phyloP scores from a whole-genome alignment of 148 eudicot species.

The Chenopodium formosanum region DNA sequence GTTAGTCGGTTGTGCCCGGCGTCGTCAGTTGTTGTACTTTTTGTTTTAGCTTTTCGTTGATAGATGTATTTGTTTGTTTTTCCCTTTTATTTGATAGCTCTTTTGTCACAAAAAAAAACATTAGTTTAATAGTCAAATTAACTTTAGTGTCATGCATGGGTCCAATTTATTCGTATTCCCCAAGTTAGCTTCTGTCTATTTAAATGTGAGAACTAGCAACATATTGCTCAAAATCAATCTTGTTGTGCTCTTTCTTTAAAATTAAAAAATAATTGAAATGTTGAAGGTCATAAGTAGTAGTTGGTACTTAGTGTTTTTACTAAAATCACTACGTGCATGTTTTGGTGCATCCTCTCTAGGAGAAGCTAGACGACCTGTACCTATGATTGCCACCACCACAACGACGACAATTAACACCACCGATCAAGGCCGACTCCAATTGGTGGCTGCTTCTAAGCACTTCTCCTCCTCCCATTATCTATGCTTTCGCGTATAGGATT shows the following conservation, averaged over 20 bases:
- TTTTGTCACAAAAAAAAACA: too few relatives aligned
- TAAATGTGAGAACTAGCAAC: neutral
- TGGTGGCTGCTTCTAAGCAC: constrained; percentile 28
- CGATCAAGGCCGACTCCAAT: neutral
- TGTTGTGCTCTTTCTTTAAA: neutral
- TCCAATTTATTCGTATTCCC: neutral
- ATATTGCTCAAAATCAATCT: neutral
- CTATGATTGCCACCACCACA: neutral
- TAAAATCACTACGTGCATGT: constrained; percentile 15
- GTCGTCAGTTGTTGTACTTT: too few relatives aligned
- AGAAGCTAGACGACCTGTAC: neutral
- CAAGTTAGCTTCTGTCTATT: constrained; percentile 26
- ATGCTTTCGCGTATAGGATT: constrained; percentile 3
- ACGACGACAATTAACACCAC: neutral
- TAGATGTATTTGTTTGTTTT: too few relatives aligned
- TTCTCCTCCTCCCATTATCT: constrained; percentile 26
- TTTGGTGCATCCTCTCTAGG: constrained; percentile 6
- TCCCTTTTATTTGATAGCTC: too few relatives aligned
- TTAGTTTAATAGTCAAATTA: constrained; percentile 4
- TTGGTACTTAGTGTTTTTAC: constrained; percentile 9
- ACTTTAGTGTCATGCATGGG: neutral
- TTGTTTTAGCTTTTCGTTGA: too few relatives aligned
- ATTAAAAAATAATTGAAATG: neutral
- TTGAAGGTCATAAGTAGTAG: constrained; percentile 22
- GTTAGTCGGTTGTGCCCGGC: too few relatives aligned